Base-by-base conservation (phyloP, 2,329 filamentous ascomycete genomes). In the Capronia epimyces region DNA sequence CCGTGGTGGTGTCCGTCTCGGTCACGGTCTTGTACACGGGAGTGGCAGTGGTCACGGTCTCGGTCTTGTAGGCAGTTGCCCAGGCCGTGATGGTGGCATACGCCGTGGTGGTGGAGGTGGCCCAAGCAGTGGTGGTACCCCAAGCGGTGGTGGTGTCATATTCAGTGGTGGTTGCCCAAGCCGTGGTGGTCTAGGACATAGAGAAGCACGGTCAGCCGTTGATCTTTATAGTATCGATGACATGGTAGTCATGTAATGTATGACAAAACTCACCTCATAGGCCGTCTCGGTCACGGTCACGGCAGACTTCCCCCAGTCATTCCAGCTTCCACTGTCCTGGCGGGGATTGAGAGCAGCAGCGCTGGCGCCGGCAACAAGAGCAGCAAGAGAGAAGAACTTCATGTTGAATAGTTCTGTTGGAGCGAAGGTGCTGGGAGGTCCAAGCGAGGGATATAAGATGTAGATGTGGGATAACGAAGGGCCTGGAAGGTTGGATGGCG, bases 331-430 rank as follows among this genome's bases (percentile, higher is more conserved):
- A 20, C 15, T 15, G 20, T 37, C 34, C 3, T 15, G 15, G 12
- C 34, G 34, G 13, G 34, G 34, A 4, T 18, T 4, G 16, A 37
- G 34, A 15, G 34, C 34, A 18, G 34, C 34, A 37, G 34, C 34
- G 13, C 15, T 20, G 12, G 12, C 34, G 16, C 34, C 18, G 34
- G 15, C 18, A 8, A 37, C 16, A 15, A 37, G 16, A 37, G 34
- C 34, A 18, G 34, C 34, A 37, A 37, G n/a, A 20, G 34, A 37
- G 34, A 37, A 37, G 34, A 37, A 37, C 34, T 37, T 37, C 34
- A 37, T 37, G 3, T 18, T 37, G 34, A 6, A 18, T 5, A 37
- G 8, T 37, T 7, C 5, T 37, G 34, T 20, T 32, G 29, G 16
- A 37, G 34, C 34, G 34, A 37, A 16, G 31, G 31, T 37, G 12